A percentile compares a stretch with the other conserved stretches of the same genome.
Evolutionary conservation across 2,329 filamentous ascomycete genomes (phyloP).

Genomic region (Xenoacremonium recifei): DNA sequence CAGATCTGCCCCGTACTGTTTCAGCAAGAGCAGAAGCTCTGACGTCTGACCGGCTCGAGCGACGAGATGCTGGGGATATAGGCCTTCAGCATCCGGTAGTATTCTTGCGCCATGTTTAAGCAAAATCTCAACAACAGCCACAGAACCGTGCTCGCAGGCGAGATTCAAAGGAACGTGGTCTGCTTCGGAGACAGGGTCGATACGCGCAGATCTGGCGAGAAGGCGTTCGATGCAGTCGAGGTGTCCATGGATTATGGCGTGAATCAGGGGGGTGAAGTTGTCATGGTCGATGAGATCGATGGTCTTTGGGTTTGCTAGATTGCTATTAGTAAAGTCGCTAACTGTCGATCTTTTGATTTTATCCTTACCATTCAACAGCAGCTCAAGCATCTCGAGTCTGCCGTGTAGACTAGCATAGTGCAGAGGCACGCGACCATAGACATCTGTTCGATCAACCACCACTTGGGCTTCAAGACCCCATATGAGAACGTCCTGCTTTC

Average conservation of each 20-base stretch:
- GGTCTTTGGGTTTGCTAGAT: slow-evolving; percentile 65
- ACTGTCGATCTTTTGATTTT: slow-evolving; percentile 3
- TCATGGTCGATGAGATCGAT: slow-evolving; percentile 92
- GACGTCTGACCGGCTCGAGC: slow-evolving; percentile 84
- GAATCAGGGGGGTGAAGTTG: slow-evolving; percentile 94
- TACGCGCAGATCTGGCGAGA: slow-evolving; percentile 73
- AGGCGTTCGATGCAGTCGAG: slow-evolving; percentile 77
- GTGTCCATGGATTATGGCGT: slow-evolving; percentile 88
- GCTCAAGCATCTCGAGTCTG: slow-evolving; percentile 76
- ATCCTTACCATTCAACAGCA: slow-evolving; percentile 61
- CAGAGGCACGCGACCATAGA: slow-evolving; percentile 88
- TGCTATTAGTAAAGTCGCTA: not conserved
- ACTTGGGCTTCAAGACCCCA: slow-evolving; percentile 75
- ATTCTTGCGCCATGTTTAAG: slow-evolving; percentile 78
- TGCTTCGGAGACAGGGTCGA: slow-evolving; percentile 80
- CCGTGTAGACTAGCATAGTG: slow-evolving; percentile 98
- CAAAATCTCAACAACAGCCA: slow-evolving; percentile 80
- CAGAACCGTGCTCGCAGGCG: slow-evolving; percentile 88
- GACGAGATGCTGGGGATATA: slow-evolving; percentile 96
- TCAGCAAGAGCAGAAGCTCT: slow-evolving; percentile 74
- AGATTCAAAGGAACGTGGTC: slow-evolving; percentile 94
- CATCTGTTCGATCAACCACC: slow-evolving; percentile 77
- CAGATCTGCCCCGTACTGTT: slow-evolving; percentile 83
- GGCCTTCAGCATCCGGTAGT: slow-evolving; percentile 90
- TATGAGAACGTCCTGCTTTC: slow-evolving; percentile 73